Evolutionary conservation across 495 filamentous ascomycete species (phyloP), one percentile per base, ranked within the genome.

Genomic region (Penicillium robsamsonii): DNA sequence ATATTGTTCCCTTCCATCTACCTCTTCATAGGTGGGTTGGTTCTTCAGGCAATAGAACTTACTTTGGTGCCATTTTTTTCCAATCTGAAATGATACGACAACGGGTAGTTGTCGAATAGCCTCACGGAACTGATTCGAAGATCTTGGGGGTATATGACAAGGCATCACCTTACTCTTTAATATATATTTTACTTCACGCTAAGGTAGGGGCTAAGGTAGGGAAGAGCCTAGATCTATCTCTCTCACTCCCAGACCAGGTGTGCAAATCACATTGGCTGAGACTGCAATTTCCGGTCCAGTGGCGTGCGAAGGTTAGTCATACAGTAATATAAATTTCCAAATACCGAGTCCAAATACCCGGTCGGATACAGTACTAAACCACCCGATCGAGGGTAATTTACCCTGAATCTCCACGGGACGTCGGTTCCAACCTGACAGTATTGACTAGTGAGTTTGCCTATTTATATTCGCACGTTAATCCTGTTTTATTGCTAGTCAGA

Each of bases 31-130:
- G 33, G 43, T 41, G 18, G 43, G 9, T 56, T 49, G 46, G 38
- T 13, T 13, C 17, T 45, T 51, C 15, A 15, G 15, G 29, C 7
- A 37, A 46, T 7, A 50, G 12, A n/a, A 57, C 55, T 57, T 20
- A 57, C 55, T 40, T 51, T 51, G 47, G 46, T 51, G 55, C 41
- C 55, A 57, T 57, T 46, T 56, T 15, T 57, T 18, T 38, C n/a
- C n/a, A 57, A 46, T 4, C 22, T 40, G n/a, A 13, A 29, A 60
- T 58, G 5, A 61, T 43, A 12, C 52, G 3, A 60, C 27, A 4
- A 12, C 6, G 1, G 15, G 5, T 48, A 27, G 11, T 12, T 25
- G 31, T 49, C 30, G 18, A 38, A 40, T 25, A 27, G 13, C 33
- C 13, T 27, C 33, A 25, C 17, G 12, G 11, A 50, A 17, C 30